Base-by-base conservation (phyloP, 2,329 filamentous ascomycete genomes). In the Waltergamsia citrina region DNA sequence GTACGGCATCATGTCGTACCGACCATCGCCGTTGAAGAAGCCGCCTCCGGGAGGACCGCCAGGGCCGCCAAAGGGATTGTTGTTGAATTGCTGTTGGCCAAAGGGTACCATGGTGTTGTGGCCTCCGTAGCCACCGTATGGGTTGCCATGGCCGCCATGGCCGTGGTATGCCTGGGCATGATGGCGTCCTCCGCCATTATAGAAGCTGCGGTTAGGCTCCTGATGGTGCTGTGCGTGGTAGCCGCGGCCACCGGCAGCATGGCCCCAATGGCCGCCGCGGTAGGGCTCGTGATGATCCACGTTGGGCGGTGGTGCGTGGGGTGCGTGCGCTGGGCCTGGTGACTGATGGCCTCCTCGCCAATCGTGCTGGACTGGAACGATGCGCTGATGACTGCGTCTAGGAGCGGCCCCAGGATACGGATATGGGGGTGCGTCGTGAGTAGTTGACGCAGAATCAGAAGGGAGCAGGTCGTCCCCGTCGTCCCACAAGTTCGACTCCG, bases 381-480 rank as follows among this genome's bases (percentile, higher is more conserved):
- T 20, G 8, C 26, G 33, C 21, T 33, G 31, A 8, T 35, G 31
- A 19, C 21, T 33, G 15, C 19, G 29, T n/a, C 31, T 21, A 10
- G 20, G 31, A 12, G 22, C 16, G 16, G 16, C 7, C n/a, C 9
- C 32, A 25, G 18, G 32, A 8, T 28, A 28, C n/a, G 18, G 32
- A 19, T 28, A 27, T 10, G 22, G 16, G 17, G 24, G 14, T 27
- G 12, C 16, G n/a, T 60, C 36, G 54, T 48, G 7, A 52, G 48
- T 37, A 41, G 32, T 27, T 9, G 74, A 78, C 14, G 73, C 74
- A 7, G 74, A 78, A 48, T 79, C 74, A 22, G 65, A 68, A 11
- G 73, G 73, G 3, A 71, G 66, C 41, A 76, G 46, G 23, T 71
- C 70, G 48, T 66, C 67, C 41, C 62, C 59, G 32, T 62, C 51